Evolutionary conservation across 2,329 filamentous ascomycete species (phyloP).

Genomic region (Colletotrichum liaoningense): DNA sequence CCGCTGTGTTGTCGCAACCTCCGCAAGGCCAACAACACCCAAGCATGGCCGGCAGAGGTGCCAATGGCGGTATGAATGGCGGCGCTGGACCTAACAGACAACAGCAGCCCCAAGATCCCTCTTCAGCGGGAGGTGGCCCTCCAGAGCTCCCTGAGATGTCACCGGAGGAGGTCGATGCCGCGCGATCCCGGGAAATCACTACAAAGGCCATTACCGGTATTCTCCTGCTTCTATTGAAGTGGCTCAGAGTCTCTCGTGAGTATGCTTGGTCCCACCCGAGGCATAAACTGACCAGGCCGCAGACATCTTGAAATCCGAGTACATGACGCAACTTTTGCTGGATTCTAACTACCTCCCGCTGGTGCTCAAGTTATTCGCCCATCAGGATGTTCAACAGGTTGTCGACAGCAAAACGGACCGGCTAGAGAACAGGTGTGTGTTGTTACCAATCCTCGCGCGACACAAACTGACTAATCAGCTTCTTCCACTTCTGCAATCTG

Average conservation of each 20-base stretch:
- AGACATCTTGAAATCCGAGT: conserved; percentile 97
- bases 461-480: conserved; percentile 60
- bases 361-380: conserved; percentile 91
- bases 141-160: conserved; percentile 60
- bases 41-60: conserved; percentile 51
- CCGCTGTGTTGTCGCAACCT: conserved; percentile 78
- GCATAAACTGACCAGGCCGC: neutral
- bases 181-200: conserved; percentile 86
- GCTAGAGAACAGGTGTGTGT: conserved; percentile 78
- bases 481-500: conserved; percentile 89
- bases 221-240: conserved; percentile 89
- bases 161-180: conserved; percentile 83
- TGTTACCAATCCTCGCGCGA: conserved; percentile 35
- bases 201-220: conserved; percentile 93
- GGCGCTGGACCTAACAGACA: conserved; percentile 47
- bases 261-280: conserved; percentile 33
- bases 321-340: conserved; percentile 89
- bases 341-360: conserved; percentile 96
- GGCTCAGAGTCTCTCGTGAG: conserved; percentile 95
- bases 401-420: conserved; percentile 88
- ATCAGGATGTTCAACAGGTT: conserved; percentile 92
- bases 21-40: conserved; percentile 56
- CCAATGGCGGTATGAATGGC: conserved; percentile 54
- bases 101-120: conserved; percentile 41
- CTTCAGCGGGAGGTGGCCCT: conserved; percentile 32